Evolutionary conservation across 257 asterid genomes (phyloP).

Genomic region (Solanum megistacrolobum): DNA sequence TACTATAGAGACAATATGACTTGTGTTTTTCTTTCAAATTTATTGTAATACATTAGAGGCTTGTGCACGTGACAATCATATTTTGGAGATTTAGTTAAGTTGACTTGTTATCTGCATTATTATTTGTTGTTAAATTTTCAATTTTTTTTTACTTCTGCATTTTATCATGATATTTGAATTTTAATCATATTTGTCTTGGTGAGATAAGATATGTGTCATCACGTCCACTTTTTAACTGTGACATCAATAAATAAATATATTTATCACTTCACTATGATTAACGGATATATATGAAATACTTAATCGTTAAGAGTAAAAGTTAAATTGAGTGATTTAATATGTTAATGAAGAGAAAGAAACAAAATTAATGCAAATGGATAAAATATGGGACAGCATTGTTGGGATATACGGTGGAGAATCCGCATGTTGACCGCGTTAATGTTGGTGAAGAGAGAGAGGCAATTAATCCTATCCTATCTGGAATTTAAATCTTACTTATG

Average conservation of each 20-base stretch:
- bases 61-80: no score
- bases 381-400: not conserved
- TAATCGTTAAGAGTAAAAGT: not conserved
- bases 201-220: not conserved
- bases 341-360: not conserved
- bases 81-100: no score
- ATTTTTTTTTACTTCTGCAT: no score
- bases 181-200: not conserved
- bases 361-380: not conserved
- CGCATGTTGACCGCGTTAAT: not conserved
- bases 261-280: not conserved
- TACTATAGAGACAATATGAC: no score
- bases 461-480: not conserved
- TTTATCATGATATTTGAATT: no score
- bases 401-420: not conserved
- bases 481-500: not conserved
- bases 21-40: no score
- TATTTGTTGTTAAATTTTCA: no score
- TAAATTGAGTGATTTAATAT: not conserved
- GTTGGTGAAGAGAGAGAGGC: not conserved
- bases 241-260: not conserved
- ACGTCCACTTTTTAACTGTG: not conserved
- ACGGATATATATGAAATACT: not conserved
- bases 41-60: no score
- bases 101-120: no score